Percentiles rank a stretch among this genome's conserved stretches.
Evolutionary conservation across 1,284 basidiomycete species (phyloP).

Genomic region (Amylostereum chailletii): DNA sequence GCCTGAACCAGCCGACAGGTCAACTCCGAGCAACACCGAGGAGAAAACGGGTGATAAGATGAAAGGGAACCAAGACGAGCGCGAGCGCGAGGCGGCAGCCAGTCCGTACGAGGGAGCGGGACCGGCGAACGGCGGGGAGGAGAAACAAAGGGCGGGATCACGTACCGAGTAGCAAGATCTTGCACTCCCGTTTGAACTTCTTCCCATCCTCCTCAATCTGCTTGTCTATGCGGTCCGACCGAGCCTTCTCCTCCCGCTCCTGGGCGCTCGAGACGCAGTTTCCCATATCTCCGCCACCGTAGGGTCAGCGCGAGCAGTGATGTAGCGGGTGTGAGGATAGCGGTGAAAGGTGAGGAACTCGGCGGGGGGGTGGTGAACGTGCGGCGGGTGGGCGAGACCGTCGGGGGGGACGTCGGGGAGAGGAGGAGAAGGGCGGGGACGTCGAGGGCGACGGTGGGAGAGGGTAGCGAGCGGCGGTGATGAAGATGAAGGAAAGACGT

Average conservation of each 20-base stretch:
- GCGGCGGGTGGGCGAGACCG: too few relatives aligned
- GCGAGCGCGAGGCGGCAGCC: conserved; percentile 4
- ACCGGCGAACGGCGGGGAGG: background rate
- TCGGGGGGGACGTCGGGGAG: too few relatives aligned
- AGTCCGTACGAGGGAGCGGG: too few relatives aligned
- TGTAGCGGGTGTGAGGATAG: too few relatives aligned
- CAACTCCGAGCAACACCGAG: background rate
- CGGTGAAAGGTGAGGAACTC: too few relatives aligned
- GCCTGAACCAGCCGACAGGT: conserved; percentile 26
- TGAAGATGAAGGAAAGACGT: too few relatives aligned
- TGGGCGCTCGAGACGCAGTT: conserved; percentile 48
- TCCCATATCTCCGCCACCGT: conserved; percentile 60
- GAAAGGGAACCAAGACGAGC: conserved; percentile 3
- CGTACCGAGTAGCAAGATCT: conserved; percentile 86
- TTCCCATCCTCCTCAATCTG: conserved; percentile 66
- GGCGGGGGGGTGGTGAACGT: too few relatives aligned
- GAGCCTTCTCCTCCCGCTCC: conserved; percentile 54
- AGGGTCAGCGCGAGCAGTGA: too few relatives aligned
- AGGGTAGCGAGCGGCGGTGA: too few relatives aligned
- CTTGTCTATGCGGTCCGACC: conserved; percentile 65
- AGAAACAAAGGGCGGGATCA: conserved; percentile 11
- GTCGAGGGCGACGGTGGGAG: too few relatives aligned
- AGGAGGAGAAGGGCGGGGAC: too few relatives aligned
- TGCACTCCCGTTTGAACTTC: conserved; percentile 85
- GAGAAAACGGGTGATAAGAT: conserved; percentile 3